phyloP scores from a whole-genome alignment of 257 asterid species.

The Solanum pinnatisectum region DNA sequence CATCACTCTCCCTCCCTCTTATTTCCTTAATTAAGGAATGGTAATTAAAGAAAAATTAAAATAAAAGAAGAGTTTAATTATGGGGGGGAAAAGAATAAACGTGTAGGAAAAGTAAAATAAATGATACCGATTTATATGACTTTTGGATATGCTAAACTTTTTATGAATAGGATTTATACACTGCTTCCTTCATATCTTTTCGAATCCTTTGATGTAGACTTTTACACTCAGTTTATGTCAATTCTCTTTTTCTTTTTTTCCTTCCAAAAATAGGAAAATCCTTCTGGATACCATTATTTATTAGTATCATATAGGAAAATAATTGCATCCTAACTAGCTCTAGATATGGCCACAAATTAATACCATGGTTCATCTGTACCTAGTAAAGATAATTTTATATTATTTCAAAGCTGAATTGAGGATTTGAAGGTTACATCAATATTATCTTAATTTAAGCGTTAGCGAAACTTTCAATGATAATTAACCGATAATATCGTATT shows the following conservation, averaged over 20 bases:
- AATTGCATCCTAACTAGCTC: neutral
- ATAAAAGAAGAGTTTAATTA: neutral
- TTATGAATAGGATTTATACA: neutral
- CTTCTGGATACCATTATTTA: neutral
- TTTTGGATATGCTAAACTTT: neutral
- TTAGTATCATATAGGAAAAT: neutral
- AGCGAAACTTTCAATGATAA: no score
- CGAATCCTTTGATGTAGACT: neutral
- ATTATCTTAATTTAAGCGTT: no score
- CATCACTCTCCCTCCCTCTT: neutral
- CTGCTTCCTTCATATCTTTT: neutral
- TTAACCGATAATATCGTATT: no score
- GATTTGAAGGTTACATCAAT: no score
- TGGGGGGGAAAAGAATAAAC: neutral
- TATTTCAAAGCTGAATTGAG: neutral
- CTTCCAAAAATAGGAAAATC: neutral
- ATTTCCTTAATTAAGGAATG: neutral
- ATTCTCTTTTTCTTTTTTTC: neutral
- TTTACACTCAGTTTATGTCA: neutral
- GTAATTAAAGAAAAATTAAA: neutral
- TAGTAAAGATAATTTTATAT: neutral
- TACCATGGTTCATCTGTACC: neutral
- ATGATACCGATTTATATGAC: neutral
- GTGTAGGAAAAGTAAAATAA: neutral
- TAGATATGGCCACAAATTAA: neutral